Percentiles rank a stretch among this genome's conserved stretches.
Evolutionary conservation across 2,329 filamentous ascomycete genomes (phyloP).

Genomic region (Fusarium graminum): DNA sequence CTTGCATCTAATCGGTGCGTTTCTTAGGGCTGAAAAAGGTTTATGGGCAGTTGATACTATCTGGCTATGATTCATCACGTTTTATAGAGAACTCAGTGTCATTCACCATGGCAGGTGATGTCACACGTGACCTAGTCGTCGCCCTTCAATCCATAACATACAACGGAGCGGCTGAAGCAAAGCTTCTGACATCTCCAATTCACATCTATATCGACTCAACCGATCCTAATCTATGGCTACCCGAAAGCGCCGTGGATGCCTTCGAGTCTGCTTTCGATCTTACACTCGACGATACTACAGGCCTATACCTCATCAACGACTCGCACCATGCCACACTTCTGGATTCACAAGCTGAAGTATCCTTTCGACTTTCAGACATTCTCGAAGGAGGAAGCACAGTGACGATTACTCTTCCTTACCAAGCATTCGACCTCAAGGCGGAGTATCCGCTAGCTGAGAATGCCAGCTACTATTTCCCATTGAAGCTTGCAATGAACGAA

Average conservation of each 20-base stretch:
- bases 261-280: slow-evolving; percentile 3
- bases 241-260: not conserved
- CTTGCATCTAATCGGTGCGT: not conserved
- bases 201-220: slow-evolving; percentile 6
- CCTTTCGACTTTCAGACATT: slow-evolving; percentile 1
- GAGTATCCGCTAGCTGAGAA: not conserved
- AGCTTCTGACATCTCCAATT: not conserved
- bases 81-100: slow-evolving; percentile 1
- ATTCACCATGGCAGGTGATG: slow-evolving; percentile 1
- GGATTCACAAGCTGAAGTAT: not conserved
- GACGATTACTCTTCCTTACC: slow-evolving; percentile 1
- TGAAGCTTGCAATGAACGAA: not conserved
- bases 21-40: not conserved
- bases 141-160: slow-evolving; percentile 3
- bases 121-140: slow-evolving; percentile 6
- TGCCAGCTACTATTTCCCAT: not conserved
- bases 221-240: slow-evolving; percentile 1
- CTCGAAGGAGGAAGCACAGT: not conserved
- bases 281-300: not conserved
- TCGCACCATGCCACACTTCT: not conserved
- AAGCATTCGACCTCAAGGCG: not conserved
- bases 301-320: not conserved
- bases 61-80: not conserved
- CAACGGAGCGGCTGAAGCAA: not conserved
- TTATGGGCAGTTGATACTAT: slow-evolving; percentile 1